Evolutionary conservation across 2,329 filamentous ascomycete species (phyloP).

Genomic region (Cordyceps tenuipes): DNA sequence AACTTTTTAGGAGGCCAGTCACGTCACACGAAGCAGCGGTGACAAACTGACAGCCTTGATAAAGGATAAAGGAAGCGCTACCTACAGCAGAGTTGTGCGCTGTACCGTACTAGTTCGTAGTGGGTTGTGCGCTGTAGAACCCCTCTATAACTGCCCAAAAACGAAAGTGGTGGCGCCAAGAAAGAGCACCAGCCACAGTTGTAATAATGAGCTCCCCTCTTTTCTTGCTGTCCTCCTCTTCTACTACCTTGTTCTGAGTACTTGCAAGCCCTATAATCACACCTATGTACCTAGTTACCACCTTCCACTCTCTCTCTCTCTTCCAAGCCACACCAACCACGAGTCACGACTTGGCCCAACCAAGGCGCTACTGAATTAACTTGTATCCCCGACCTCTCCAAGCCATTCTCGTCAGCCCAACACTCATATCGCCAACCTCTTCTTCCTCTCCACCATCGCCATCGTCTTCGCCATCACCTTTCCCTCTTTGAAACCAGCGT

Average conservation of each 20-base stretch:
- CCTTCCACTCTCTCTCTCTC: background rate
- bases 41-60: too few species aligned
- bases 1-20: too few species aligned
- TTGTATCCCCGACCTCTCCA: background rate
- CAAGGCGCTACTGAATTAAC: background rate
- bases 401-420: background rate
- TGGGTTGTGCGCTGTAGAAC: too few species aligned
- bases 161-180: too few species aligned
- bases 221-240: background rate
- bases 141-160: too few species aligned
- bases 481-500: background rate
- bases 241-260: too few species aligned
- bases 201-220: background rate
- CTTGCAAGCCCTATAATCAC: too few species aligned
- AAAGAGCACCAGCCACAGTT: too few species aligned
- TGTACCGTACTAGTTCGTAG: too few species aligned
- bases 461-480: background rate
- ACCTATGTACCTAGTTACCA: background rate
- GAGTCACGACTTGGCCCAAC: background rate
- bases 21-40: too few species aligned
- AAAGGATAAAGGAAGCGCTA: too few species aligned
- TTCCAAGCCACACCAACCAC: slow-evolving; percentile 10
- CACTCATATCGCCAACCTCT: background rate
- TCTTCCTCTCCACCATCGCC: background rate
- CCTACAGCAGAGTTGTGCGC: too few species aligned